phyloP scores from a whole-genome alignment of 306 rosid species.

The Corylus avellana region DNA sequence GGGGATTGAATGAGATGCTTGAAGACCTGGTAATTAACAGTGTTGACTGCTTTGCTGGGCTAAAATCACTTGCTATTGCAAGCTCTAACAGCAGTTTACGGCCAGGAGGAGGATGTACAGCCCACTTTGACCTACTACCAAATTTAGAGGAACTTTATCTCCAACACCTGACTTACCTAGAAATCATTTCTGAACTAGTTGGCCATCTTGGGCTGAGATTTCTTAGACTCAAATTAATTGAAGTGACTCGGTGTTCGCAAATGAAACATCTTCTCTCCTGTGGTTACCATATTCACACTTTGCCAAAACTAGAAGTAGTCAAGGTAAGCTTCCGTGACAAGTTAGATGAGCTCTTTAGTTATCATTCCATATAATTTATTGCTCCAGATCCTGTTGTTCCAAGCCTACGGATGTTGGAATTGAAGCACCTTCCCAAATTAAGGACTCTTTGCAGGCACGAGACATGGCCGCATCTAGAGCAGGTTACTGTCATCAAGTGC shows the following conservation, averaged over 20 bases:
- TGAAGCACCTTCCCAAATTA: conserved; percentile 12
- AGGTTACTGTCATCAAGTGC: background rate
- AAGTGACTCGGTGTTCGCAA: background rate
- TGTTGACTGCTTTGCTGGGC: background rate
- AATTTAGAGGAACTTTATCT: conserved; percentile 22
- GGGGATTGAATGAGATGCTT: conserved; percentile 20
- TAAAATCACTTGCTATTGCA: conserved; percentile 10
- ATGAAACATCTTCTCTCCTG: conserved; percentile 9
- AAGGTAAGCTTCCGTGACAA: background rate
- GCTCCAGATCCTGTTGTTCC: conserved; percentile 15
- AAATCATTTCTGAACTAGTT: conserved; percentile 20
- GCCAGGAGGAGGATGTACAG: conserved; percentile 13
- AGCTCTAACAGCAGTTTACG: background rate
- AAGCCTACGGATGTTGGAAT: conserved; percentile 1
- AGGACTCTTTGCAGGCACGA: conserved; percentile 5
- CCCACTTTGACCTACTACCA: conserved; percentile 12
- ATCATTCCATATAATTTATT: background rate
- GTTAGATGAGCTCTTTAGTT: conserved; percentile 15
- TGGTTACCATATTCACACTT: background rate
- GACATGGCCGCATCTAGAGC: background rate
- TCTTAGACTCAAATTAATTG: conserved; percentile 8
- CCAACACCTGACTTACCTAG: background rate
- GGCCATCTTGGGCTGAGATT: conserved; percentile 19
- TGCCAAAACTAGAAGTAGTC: conserved; percentile 22
- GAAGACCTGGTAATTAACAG: conserved; percentile 7